A percentile compares a stretch with the other conserved stretches of the same genome.
These are phyloP conservation scores for Schoenoplectus triqueter DNA, from an alignment of 202 grass and related monocot species.

Conservation along the genomic window DNA sequence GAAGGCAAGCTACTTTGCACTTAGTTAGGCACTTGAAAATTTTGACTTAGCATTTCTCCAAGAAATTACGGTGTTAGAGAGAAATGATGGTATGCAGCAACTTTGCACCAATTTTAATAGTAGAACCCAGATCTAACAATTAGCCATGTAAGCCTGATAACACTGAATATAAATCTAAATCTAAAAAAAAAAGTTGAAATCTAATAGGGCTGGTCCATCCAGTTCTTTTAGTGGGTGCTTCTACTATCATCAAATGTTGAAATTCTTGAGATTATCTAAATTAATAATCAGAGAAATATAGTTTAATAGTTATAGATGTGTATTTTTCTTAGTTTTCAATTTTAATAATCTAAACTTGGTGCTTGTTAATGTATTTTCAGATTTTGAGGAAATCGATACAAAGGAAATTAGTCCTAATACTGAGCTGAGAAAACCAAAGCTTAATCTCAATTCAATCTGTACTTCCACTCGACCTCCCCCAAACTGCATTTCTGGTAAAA, in stretches of 20 bases:
- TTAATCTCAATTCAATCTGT: neutral
- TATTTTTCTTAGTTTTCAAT: too few relatives aligned
- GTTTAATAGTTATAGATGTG: too few relatives aligned
- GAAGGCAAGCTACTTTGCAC: constrained; percentile 52
- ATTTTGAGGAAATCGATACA: neutral
- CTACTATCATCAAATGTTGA: neutral
- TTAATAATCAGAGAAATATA: neutral
- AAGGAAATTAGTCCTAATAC: neutral
- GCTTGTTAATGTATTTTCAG: neutral
- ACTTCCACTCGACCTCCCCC: neutral
- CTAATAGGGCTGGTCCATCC: neutral
- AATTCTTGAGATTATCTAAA: neutral
- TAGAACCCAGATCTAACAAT: neutral
- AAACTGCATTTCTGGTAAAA: neutral
- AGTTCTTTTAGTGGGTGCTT: neutral
- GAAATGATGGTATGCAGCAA: neutral
- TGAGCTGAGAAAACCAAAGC: neutral
- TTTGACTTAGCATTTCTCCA: neutral
- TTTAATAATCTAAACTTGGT: constrained; percentile 41
- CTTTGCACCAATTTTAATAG: neutral
- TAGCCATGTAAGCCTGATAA: neutral
- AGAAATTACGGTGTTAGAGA: neutral
- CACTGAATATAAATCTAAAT: neutral
- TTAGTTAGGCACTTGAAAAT: neutral
- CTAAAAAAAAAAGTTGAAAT: neutral